Evolutionary conservation across 768 basidiomycete species (phyloP).

Genomic region (Pisolithus tinctorius): DNA sequence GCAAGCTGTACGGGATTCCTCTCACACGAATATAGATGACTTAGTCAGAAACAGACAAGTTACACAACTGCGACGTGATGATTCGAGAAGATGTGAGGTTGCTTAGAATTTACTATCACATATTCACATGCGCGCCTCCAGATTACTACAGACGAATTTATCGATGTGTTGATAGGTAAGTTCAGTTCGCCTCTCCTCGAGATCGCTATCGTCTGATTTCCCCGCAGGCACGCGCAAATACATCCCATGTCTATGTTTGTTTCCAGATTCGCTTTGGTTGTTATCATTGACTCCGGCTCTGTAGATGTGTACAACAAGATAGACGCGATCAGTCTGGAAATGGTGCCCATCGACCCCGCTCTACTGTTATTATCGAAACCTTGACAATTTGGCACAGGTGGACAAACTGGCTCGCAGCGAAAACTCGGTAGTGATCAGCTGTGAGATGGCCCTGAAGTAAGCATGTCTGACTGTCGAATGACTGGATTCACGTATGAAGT

Average conservation of each 20-base stretch:
- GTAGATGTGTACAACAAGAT: constrained; percentile 96
- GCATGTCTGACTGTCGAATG: constrained; percentile 10
- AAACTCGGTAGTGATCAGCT: constrained; percentile 90
- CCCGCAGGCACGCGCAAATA: constrained; percentile 86
- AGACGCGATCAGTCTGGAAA: constrained; percentile 79
- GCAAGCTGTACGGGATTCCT: constrained; percentile 59
- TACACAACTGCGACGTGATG: constrained; percentile 97
- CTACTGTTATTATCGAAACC: neutral
- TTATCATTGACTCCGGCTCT: constrained; percentile 4
- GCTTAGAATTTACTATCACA: constrained; percentile 2
- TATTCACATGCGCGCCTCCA: constrained; percentile 23
- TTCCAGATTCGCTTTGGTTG: neutral
- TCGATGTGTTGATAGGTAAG: constrained; percentile 92
- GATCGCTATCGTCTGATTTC: constrained; percentile 2
- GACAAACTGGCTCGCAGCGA: constrained; percentile 79
- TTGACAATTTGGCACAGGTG: constrained; percentile 29
- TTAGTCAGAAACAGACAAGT: constrained; percentile 50
- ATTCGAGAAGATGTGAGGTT: constrained; percentile 87
- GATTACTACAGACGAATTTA: constrained; percentile 96
- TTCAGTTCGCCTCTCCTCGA: neutral
- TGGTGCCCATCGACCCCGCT: constrained; percentile 19
- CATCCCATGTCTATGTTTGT: constrained; percentile 82
- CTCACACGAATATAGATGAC: neutral
- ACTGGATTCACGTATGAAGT: constrained; percentile 1
- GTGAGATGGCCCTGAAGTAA: constrained; percentile 90